Conservation (phyloP, 306 rosid species). For the Malus orientalis region DNA sequence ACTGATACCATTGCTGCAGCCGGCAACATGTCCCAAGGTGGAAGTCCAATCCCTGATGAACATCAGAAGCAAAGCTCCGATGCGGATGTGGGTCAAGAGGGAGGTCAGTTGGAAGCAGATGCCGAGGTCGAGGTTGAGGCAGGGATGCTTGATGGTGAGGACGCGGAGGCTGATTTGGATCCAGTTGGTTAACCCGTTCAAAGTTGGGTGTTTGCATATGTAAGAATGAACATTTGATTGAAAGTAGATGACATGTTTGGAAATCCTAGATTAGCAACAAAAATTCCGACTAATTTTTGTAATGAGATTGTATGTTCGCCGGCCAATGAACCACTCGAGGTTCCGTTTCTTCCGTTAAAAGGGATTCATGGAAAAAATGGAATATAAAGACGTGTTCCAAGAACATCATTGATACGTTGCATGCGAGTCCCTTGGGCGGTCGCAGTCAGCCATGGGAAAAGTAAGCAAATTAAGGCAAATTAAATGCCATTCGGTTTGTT, state of each 20-base stretch:
- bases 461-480: constrained; percentile 52
- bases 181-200: constrained; percentile 26
- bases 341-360: no score
- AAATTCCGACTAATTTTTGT: neutral
- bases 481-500: constrained; percentile 64
- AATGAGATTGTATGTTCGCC: neutral
- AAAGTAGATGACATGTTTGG: neutral
- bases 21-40: constrained; percentile 51
- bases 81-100: constrained; percentile 69
- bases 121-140: constrained; percentile 76
- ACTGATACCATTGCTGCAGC: constrained; percentile 34
- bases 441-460: constrained; percentile 50
- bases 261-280: neutral
- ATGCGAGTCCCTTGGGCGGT: constrained; percentile 72
- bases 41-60: constrained; percentile 55
- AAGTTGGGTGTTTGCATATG: neutral
- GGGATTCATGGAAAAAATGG: no score
- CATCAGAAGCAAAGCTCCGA: constrained; percentile 73
- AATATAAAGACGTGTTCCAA: no score
- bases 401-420: constrained; percentile 70
- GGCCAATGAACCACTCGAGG: no score
- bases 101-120: constrained; percentile 79
- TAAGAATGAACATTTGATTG: neutral
- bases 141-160: constrained; percentile 79
- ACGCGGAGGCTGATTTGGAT: constrained; percentile 69